Conservation (phyloP, 805 yeast genomes). For the Jamesozyma rosinii region DNA sequence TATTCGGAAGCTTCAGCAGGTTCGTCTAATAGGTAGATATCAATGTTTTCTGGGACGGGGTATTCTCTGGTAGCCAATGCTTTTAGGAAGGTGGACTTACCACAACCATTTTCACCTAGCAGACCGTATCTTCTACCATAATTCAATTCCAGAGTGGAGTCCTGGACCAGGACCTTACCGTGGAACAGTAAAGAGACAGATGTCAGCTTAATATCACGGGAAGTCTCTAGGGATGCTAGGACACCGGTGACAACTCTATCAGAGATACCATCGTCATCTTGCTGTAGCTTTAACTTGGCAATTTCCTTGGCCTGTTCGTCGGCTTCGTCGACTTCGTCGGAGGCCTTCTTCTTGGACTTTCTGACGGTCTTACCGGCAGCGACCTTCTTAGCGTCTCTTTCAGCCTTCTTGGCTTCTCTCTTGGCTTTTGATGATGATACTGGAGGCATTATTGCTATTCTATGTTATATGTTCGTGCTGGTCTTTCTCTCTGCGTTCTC, state of each 20-base stretch:
- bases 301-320: conserved; percentile 64
- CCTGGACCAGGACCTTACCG: conserved; percentile 93
- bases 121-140: conserved; percentile 97
- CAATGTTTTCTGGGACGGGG: conserved; percentile 88
- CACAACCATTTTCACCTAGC: conserved; percentile 97
- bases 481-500: too few relatives aligned
- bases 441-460: too few relatives aligned
- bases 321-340: conserved; percentile 41
- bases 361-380: conserved; percentile 55
- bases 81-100: conserved; percentile 90
- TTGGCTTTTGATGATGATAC: conserved; percentile 93
- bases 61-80: conserved; percentile 92
- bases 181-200: conserved; percentile 90
- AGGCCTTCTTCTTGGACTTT: conserved; percentile 33
- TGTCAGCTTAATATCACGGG: conserved; percentile 87
- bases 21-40: conserved; percentile 87
- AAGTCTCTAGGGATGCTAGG: conserved; percentile 74
- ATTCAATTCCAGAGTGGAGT: conserved; percentile 84
- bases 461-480: too few relatives aligned
- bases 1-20: conserved; percentile 92
- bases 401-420: conserved; percentile 92
- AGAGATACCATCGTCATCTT: conserved; percentile 86
- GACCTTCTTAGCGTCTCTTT: conserved; percentile 93
- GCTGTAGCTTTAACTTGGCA: conserved; percentile 81
- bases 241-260: conserved; percentile 99